Evolutionary conservation across 2,329 filamentous ascomycete genomes (phyloP), one percentile per base, ranked within the genome.

Genomic region (Aureobasidium sp.): DNA sequence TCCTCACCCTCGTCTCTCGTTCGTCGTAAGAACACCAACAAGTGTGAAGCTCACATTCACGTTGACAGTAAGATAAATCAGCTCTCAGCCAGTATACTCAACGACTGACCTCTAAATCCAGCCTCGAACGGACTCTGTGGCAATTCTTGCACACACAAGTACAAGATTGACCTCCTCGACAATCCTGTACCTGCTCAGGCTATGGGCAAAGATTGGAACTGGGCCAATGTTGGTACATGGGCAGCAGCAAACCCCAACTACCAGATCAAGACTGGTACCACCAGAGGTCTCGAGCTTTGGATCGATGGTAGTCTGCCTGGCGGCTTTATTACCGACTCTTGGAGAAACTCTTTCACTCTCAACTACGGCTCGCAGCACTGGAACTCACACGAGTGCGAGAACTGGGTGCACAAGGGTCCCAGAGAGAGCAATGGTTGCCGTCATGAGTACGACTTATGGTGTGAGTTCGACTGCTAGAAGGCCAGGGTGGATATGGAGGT

Each of bases 391-490:
- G 30, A 47, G 11, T 47, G 53, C 21, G 41, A 45, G 41, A 47
- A 58, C 11, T 58, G 53, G 53, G 29, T 27, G 30, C 47, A 58
- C 30, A 36, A 47, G n/a, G 11, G 53, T 11, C 30, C 53, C 3
- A 47, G 29, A 29, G 2, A 3, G 7, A 58, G 53, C 21, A 58
- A 47, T 30, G 53, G 42, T 8, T 30, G 8, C 5, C 41, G 53
- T 10, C 39, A 58, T 37, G 53, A 58, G 41, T 58, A 37, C 29
- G 41, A 58, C 8, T 9, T 58, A 10, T 57, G 53, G 53, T 58
- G 53, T 25, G 53, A 58, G 5, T 58, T 58, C 37, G 53, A 58
- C 21, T 47, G 53, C 41, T 58, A 47, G 52, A 44, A 4, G 71
- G 34, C 3, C 16, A 32, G n/a, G 39, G 39, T 41, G 11, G 10